Percentiles rank a stretch among this genome's conserved stretches.
Conservation (phyloP, 805 yeast species). For the Lachancea sp. region DNA sequence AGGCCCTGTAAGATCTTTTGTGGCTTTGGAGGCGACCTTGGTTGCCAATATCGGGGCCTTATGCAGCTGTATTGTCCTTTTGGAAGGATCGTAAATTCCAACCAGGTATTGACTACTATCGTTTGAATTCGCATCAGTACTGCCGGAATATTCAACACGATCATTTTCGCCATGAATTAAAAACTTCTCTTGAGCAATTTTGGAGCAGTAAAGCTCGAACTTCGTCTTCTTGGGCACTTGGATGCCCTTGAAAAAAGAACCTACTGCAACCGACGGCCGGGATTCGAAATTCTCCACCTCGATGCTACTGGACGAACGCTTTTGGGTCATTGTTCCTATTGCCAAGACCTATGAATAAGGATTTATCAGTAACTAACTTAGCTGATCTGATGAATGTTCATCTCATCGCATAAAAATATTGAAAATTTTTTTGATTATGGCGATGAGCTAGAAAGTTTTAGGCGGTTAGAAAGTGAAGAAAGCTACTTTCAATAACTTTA, state of each 20-base stretch:
- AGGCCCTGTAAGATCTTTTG: slow-evolving; percentile 55
- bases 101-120: slow-evolving; percentile 51
- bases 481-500: background rate
- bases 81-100: slow-evolving; percentile 70
- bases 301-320: slow-evolving; percentile 17
- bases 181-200: slow-evolving; percentile 32
- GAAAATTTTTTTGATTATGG: slow-evolving; percentile 1
- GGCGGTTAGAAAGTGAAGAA: background rate
- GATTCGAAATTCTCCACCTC: slow-evolving; percentile 36
- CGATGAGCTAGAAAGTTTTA: slow-evolving; percentile 4
- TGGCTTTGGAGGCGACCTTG: slow-evolving; percentile 55
- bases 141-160: slow-evolving; percentile 67
- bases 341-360: background rate
- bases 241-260: slow-evolving; percentile 77
- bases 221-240: slow-evolving; percentile 49
- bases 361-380: background rate
- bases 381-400: background rate
- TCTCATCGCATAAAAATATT: slow-evolving; percentile 5
- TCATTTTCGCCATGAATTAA: slow-evolving; percentile 74
- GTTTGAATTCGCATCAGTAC: slow-evolving; percentile 33
- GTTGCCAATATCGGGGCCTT: slow-evolving; percentile 59
- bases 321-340: slow-evolving; percentile 12
- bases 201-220: slow-evolving; percentile 57
- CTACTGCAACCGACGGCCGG: slow-evolving; percentile 48
- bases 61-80: slow-evolving; percentile 56